Conservation (phyloP, 2,329 filamentous ascomycete genomes). For the Epichloe brachyelytri region DNA sequence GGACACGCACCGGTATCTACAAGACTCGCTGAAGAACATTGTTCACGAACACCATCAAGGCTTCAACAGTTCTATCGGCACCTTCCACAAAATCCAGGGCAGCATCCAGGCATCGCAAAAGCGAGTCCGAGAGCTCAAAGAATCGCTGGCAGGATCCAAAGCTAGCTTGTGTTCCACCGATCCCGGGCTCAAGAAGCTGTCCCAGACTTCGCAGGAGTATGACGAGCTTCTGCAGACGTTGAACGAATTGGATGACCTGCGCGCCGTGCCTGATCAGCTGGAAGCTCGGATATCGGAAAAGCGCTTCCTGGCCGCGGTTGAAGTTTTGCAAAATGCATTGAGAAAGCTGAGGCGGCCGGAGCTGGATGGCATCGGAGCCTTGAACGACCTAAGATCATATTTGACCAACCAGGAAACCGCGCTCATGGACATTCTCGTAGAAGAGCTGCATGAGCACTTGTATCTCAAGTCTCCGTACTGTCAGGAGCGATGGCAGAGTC, state of each 20-base stretch:
- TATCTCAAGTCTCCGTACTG: constrained; percentile 98
- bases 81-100: constrained; percentile 94
- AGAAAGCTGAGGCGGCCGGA: constrained; percentile 76
- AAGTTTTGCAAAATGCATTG: constrained; percentile 78
- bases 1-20: constrained; percentile 74
- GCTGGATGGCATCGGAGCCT: constrained; percentile 78
- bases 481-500: constrained; percentile 84
- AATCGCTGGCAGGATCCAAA: constrained; percentile 72
- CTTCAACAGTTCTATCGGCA: constrained; percentile 97
- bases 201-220: constrained; percentile 77
- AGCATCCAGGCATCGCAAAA: constrained; percentile 84
- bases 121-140: constrained; percentile 68
- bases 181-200: constrained; percentile 81
- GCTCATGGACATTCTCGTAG: constrained; percentile 88
- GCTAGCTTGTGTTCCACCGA: constrained; percentile 71
- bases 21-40: constrained; percentile 82
- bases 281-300: constrained; percentile 95
- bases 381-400: constrained; percentile 76
- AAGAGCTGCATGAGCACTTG: constrained; percentile 91
- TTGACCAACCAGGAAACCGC: constrained; percentile 86
- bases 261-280: constrained; percentile 78
- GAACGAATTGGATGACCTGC: constrained; percentile 74
- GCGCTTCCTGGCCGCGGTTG: constrained; percentile 82
- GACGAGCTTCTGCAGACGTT: constrained; percentile 79
- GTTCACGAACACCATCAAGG: constrained; percentile 98